phyloP scores from a whole-genome alignment of 176 grass and related monocot genomes.

The Oryza glaberrima region DNA sequence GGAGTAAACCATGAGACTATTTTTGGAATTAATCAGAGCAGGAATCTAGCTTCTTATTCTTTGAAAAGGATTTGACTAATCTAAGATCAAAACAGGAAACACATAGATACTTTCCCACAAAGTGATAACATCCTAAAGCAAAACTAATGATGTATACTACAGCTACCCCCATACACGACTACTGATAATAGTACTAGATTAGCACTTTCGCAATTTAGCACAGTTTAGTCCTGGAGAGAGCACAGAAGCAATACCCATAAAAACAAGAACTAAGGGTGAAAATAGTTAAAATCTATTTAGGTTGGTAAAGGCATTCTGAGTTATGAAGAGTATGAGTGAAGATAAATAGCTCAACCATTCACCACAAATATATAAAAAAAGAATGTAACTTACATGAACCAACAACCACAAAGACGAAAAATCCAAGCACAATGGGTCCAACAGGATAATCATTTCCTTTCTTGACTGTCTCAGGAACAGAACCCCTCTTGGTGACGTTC shows the following conservation, averaged over 20 bases:
- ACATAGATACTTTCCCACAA: background rate
- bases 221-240: slow-evolving; percentile 5
- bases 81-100: background rate
- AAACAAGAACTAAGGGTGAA: background rate
- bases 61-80: background rate
- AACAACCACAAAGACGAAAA: slow-evolving; percentile 79
- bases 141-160: background rate
- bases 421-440: slow-evolving; percentile 75
- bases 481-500: slow-evolving; percentile 82
- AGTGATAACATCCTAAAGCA: background rate
- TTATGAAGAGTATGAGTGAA: background rate
- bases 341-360: slow-evolving; percentile 12
- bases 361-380: background rate
- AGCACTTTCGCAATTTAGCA: background rate
- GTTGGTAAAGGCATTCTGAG: background rate
- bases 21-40: background rate
- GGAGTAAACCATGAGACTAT: slow-evolving; percentile 14
- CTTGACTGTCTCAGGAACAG: slow-evolving; percentile 78
- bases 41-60: background rate
- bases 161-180: background rate
- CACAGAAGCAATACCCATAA: no score
- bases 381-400: slow-evolving; percentile 75
- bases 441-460: slow-evolving; percentile 78
- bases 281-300: background rate
- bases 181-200: slow-evolving; percentile 1